Evolutionary conservation across 192 early-diverging fungal species (phyloP).

Genomic region (Backusella tarrabulga): DNA sequence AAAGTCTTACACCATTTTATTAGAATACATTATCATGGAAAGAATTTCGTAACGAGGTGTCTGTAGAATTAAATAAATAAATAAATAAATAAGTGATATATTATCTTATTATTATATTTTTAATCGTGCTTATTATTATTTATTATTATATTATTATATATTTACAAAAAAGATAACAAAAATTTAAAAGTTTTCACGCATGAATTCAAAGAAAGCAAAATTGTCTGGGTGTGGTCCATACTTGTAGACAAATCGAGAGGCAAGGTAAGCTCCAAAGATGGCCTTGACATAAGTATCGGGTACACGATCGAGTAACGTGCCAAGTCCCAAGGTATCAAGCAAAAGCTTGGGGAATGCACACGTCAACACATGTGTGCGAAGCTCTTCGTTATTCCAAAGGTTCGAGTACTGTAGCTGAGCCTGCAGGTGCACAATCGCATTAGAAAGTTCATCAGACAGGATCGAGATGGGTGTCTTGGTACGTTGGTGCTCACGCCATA

Average conservation of each 20-base stretch:
- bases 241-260: constrained; percentile 96
- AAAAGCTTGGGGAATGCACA: constrained; percentile 94
- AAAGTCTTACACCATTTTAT: not conserved
- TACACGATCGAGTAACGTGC: constrained; percentile 82
- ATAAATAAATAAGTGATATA: not conserved
- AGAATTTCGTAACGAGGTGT: not conserved
- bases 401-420: constrained; percentile 88
- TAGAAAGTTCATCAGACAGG: constrained; percentile 86
- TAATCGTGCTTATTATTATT: not conserved
- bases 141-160: not conserved
- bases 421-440: constrained; percentile 90
- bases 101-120: not conserved
- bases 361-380: constrained; percentile 78
- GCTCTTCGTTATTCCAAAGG: constrained; percentile 88
- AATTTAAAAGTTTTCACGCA: constrained; percentile 47
- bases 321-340: constrained; percentile 85
- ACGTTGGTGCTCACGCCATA: constrained; percentile 86
- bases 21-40: constrained; percentile 10
- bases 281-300: constrained; percentile 95
- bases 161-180: not conserved
- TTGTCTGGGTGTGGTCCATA: constrained; percentile 91
- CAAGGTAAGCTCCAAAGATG: constrained; percentile 96
- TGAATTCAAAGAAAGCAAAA: constrained; percentile 99
- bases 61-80: not conserved
- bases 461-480: constrained; percentile 79